phyloP scores from a whole-genome alignment of 2,329 filamentous ascomycete species.

The Pseudogymnoascus sp. region DNA sequence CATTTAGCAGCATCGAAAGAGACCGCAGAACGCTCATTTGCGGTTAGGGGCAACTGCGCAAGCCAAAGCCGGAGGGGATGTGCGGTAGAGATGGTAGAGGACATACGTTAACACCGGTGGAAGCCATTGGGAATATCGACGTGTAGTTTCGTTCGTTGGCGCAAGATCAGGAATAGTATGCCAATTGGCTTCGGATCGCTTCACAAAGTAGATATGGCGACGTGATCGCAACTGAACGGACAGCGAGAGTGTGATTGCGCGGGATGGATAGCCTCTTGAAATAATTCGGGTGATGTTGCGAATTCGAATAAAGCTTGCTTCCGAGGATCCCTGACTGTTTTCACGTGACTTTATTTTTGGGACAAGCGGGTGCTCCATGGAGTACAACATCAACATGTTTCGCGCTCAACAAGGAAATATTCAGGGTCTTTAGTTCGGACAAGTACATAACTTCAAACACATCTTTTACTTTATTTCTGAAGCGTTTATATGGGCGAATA shows the following conservation, averaged over 20 bases:
- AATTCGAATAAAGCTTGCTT: slow-evolving; percentile 10
- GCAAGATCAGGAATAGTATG: neutral
- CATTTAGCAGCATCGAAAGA: neutral
- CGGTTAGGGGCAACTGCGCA: neutral
- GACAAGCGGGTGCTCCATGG: slow-evolving; percentile 9
- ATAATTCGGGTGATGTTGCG: slow-evolving; percentile 11
- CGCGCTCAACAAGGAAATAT: slow-evolving; percentile 8
- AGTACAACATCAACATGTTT: slow-evolving; percentile 1
- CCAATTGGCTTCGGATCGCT: slow-evolving; percentile 8
- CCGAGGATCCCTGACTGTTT: slow-evolving; percentile 7
- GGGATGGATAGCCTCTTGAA: slow-evolving; percentile 8
- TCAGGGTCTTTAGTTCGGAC: neutral
- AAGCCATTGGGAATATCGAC: slow-evolving; percentile 28
- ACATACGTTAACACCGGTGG: slow-evolving; percentile 47
- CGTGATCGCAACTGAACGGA: slow-evolving; percentile 3
- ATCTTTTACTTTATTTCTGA: neutral
- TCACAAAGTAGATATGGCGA: neutral
- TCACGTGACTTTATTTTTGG: slow-evolving; percentile 9
- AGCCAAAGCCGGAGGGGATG: neutral
- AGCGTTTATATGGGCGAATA: neutral
- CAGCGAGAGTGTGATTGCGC: slow-evolving; percentile 3
- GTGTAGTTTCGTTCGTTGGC: slow-evolving; percentile 8
- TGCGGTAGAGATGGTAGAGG: slow-evolving; percentile 16
- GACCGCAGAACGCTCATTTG: neutral
- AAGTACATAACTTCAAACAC: neutral